Evolutionary conservation across 73 alveolate species (phyloP).

Genomic region (Stentor coeruleus): DNA sequence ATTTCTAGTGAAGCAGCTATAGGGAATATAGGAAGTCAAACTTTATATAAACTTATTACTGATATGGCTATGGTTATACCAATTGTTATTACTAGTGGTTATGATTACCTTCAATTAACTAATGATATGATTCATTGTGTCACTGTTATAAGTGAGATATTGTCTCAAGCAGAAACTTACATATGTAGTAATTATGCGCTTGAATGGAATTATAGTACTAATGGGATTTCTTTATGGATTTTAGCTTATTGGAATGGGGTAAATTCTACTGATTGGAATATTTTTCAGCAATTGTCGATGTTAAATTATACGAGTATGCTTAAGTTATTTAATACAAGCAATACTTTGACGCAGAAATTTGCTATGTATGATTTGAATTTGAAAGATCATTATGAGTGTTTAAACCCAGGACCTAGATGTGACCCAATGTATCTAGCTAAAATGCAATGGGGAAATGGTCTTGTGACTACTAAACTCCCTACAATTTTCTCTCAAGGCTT

Average conservation of each 20-base stretch:
- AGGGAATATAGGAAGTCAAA: slow-evolving; percentile 22
- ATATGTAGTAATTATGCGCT: background rate
- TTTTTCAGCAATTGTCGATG: background rate
- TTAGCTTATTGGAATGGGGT: slow-evolving; percentile 22
- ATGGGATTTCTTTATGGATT: background rate
- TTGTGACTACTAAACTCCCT: background rate
- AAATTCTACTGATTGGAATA: background rate
- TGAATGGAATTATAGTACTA: background rate
- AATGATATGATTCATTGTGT: background rate
- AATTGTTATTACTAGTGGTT: background rate
- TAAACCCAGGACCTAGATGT: background rate
- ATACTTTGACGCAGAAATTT: background rate
- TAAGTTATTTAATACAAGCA: background rate
- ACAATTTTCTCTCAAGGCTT: background rate
- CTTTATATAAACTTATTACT: background rate
- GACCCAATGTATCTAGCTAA: background rate
- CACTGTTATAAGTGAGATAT: background rate
- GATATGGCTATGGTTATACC: background rate
- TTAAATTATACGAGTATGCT: background rate
- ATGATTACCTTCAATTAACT: background rate
- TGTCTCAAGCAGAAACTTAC: background rate
- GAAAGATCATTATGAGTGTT: background rate
- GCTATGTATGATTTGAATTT: background rate
- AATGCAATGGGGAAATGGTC: slow-evolving; percentile 9
- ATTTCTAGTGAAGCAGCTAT: slow-evolving; percentile 1